Evolutionary conservation across 2,329 filamentous ascomycete genomes (phyloP), one percentile per base, ranked within the genome.

Genomic region (Arthrobotrys sphaeroides): DNA sequence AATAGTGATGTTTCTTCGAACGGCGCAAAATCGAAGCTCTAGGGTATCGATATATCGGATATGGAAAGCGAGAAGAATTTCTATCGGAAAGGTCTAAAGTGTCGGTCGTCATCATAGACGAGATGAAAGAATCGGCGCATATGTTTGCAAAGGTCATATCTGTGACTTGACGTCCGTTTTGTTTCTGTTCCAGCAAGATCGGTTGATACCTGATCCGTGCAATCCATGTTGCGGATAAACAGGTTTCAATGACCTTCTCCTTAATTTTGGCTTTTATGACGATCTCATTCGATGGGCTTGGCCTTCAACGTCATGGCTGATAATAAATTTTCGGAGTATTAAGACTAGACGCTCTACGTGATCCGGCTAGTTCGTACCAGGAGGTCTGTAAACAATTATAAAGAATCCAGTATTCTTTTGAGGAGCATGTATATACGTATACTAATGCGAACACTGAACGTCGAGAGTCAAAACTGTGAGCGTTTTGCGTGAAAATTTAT

Each of bases 151-250:
- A n/a, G n/a, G n/a, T n/a, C n/a, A n/a, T n/a, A n/a, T n/a, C n/a
- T n/a, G n/a, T n/a, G n/a, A n/a, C n/a, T n/a, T n/a, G n/a, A 33
- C 28, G 28, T 33, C 10, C 5, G 28, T 10, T 47, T 26, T 55
- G 51, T 38, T 55, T 55, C 51, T 55, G 51, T 55, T 59, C 24
- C 12, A 64, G 13, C 31, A 31, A 5, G 22, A 12, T 13, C 45
- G 36, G 57, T 36, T 72, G 57, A 65, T 40, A 65, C 47, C 36
- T 73, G 68, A 59, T 59, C 60, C 33, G 69, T 73, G 69, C 61
- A 45, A 53, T 42, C 61, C 61, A 60, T 66, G 69, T 66, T 40
- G 43, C 62, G 70, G 70, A 49, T 74, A 74, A 74, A 68, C 62
- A 57, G 42, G 70, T 74, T 74, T 74, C 69, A 66, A 53, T 38